Percentiles rank a stretch among this genome's conserved stretches.
Conservation (phyloP, 176 grass and related monocot genomes). For the Eragrostis nindensis region DNA sequence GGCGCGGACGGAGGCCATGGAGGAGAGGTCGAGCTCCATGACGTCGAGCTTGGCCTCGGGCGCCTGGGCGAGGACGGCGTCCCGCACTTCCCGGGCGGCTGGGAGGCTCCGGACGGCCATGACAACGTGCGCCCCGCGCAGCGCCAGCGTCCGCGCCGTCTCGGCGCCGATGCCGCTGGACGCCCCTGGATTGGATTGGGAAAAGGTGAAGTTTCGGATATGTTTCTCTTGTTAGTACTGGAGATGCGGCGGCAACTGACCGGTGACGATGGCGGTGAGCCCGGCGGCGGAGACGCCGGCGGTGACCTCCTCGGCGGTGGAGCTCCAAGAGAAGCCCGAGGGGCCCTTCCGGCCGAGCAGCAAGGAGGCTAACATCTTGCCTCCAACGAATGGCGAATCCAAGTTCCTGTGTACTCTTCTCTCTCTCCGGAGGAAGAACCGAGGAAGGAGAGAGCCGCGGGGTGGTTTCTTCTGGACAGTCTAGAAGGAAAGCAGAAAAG, state of each 20-base stretch:
- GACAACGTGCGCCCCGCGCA: slow-evolving; percentile 78
- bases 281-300: slow-evolving; percentile 59
- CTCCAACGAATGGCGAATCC: neutral
- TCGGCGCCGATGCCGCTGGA: slow-evolving; percentile 87
- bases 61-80: slow-evolving; percentile 51
- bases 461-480: no score
- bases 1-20: slow-evolving; percentile 66
- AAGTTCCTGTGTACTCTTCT: neutral
- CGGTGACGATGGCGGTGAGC: slow-evolving; percentile 86
- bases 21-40: slow-evolving; percentile 87
- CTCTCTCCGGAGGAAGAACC: no score
- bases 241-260: slow-evolving; percentile 6
- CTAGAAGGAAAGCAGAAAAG: no score
- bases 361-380: slow-evolving; percentile 52
- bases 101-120: slow-evolving; percentile 72
- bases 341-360: slow-evolving; percentile 58
- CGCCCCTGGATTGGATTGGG: slow-evolving; percentile 49
- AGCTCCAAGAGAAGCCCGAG: slow-evolving; percentile 88
- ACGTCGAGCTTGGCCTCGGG: slow-evolving; percentile 62
- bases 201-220: neutral
- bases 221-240: neutral
- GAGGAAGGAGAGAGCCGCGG: no score
- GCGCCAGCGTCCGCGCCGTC: slow-evolving; percentile 69
- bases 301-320: slow-evolving; percentile 88
- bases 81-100: slow-evolving; percentile 46